A percentile compares a stretch with the other conserved stretches of the same genome.
These are phyloP conservation scores for Nymphaea thermarum DNA, from an alignment of 164 flowering plant species.

Conservation along the genomic window DNA sequence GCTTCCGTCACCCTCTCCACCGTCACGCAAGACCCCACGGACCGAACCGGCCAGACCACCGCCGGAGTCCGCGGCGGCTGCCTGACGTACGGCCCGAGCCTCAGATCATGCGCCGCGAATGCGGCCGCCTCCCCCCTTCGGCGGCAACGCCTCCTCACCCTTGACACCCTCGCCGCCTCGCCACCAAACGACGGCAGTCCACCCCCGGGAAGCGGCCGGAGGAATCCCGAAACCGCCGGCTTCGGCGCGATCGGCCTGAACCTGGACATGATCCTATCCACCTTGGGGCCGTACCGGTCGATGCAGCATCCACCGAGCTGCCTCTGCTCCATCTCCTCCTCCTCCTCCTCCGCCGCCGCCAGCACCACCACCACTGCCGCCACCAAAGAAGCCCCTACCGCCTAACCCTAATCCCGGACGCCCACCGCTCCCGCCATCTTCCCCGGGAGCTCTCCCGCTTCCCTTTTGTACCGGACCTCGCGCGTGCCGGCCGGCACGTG, in stretches of 20 bases:
- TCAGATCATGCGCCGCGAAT: background rate
- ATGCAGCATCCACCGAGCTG: conserved; percentile 68
- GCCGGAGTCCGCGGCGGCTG: background rate
- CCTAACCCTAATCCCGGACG: no score
- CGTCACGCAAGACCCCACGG: conserved; percentile 48
- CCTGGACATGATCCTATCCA: conserved; percentile 58
- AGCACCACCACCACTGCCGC: no score
- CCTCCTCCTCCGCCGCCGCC: background rate
- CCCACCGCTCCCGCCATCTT: no score
- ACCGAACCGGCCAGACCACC: conserved; percentile 15
- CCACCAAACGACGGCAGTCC: conserved; percentile 15
- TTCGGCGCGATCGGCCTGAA: conserved; percentile 89
- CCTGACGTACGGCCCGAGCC: background rate
- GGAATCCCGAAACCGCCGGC: conserved; percentile 18
- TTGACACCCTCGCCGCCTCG: conserved; percentile 1
- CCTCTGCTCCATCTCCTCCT: conserved; percentile 31
- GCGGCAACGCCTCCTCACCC: conserved; percentile 12
- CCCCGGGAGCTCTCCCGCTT: background rate
- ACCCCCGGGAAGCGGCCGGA: conserved; percentile 4
- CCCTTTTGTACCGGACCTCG: background rate
- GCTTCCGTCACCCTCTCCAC: conserved; percentile 57
- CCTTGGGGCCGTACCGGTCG: conserved; percentile 32
- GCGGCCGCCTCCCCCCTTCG: conserved; percentile 18
- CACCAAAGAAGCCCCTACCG: no score
- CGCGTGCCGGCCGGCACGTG: no score